phyloP scores from a whole-genome alignment of 1,284 basidiomycete species.

The Malassezia caprae region DNA sequence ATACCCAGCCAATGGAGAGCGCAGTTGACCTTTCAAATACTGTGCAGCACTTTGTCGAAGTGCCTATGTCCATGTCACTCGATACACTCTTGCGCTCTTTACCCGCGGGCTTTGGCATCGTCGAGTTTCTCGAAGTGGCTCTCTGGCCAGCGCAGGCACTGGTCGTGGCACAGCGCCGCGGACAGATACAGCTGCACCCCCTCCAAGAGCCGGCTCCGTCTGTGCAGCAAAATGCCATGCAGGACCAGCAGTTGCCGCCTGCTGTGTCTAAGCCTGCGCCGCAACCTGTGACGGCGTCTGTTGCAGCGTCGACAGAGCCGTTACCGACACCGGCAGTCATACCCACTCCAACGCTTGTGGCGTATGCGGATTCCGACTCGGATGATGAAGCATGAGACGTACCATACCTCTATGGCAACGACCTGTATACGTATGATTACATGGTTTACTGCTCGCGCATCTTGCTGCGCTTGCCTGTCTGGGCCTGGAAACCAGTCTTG shows the following conservation, averaged over 20 bases:
- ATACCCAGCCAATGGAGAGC: neutral
- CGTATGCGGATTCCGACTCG: neutral
- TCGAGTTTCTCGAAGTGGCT: conserved; percentile 11
- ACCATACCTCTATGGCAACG: conserved; percentile 3
- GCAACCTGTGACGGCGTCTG: neutral
- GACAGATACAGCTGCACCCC: neutral
- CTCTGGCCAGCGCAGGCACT: conserved; percentile 1
- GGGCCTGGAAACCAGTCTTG: conserved; percentile 98
- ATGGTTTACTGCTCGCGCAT: conserved; percentile 19
- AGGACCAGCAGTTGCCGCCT: neutral
- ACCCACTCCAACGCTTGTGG: neutral
- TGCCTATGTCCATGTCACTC: neutral
- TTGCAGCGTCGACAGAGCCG: neutral
- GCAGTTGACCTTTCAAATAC: neutral
- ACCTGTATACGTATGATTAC: conserved; percentile 2
- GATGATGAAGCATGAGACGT: neutral
- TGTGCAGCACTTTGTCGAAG: neutral
- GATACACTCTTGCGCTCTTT: conserved; percentile 3
- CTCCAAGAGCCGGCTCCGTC: neutral
- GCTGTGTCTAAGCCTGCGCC: neutral
- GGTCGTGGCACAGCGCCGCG: neutral
- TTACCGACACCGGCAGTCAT: neutral
- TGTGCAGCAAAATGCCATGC: neutral
- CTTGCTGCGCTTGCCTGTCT: conserved; percentile 60
- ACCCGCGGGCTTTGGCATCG: conserved; percentile 6